Evolutionary conservation across 176 grass and related monocot genomes (phyloP).

Genomic region (Triticum timopheevii): DNA sequence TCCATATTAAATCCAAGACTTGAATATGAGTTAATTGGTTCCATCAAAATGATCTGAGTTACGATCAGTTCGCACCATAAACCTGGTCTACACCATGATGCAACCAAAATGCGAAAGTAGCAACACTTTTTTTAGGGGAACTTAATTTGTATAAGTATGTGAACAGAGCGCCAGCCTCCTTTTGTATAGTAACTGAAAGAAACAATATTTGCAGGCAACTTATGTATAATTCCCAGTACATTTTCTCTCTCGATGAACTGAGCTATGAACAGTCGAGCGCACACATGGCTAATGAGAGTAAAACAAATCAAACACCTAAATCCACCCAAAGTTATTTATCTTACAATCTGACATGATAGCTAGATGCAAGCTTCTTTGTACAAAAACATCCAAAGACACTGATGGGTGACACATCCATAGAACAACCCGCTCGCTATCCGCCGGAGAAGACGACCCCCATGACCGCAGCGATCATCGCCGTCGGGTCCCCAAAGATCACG

Average conservation of each 20-base stretch:
- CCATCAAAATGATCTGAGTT: no score
- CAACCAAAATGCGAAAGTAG: no score
- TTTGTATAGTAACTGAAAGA: no score
- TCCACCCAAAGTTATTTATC: not conserved
- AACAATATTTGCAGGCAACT: no score
- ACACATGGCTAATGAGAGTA: not conserved
- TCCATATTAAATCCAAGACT: no score
- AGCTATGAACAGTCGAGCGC: not conserved
- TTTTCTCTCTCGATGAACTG: not conserved
- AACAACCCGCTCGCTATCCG: not conserved
- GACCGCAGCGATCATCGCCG: not conserved
- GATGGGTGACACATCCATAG: not conserved
- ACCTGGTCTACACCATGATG: no score
- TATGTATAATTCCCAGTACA: not conserved
- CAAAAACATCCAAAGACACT: not conserved
- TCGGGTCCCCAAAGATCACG: constrained; percentile 3
- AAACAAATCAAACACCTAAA: not conserved
- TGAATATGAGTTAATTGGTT: no score
- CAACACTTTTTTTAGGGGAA: no score
- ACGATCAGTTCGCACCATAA: no score
- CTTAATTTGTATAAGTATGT: no score
- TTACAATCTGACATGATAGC: not conserved
- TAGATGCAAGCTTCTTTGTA: not conserved
- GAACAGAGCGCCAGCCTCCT: no score
- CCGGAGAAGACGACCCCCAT: not conserved